Percentiles rank a stretch among this genome's conserved stretches.
phyloP scores from a whole-genome alignment of 1,139 yeast genomes.

The Debaryomyces psychrophilus region DNA sequence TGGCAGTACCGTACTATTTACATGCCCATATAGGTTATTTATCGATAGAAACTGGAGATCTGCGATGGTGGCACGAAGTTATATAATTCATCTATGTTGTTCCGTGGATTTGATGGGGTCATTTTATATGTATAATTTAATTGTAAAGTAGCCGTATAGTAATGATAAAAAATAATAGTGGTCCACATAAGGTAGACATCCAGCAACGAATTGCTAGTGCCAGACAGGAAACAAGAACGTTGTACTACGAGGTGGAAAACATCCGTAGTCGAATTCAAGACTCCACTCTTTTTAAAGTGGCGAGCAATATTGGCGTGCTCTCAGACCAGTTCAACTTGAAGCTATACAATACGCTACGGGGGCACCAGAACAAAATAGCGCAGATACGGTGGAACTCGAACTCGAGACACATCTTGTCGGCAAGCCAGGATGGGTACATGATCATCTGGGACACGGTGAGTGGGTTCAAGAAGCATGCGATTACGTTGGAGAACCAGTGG shows the following conservation, averaged over 20 bases:
- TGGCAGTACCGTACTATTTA: background rate
- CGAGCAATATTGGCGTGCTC: conserved; percentile 32
- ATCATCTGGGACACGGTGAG: conserved; percentile 81
- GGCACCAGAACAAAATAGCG: conserved; percentile 77
- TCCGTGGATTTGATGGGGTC: background rate
- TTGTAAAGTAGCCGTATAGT: conserved; percentile 4
- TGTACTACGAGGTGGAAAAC: conserved; percentile 53
- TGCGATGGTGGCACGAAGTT: background rate
- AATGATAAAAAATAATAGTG: conserved; percentile 2
- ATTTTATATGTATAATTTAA: conserved; percentile 1
- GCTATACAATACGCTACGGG: conserved; percentile 52
- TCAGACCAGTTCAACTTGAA: conserved; percentile 40
- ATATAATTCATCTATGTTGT: background rate
- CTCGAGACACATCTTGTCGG: conserved; percentile 62
- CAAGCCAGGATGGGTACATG: conserved; percentile 87
- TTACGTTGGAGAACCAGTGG: conserved; percentile 75
- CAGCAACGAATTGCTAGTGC: conserved; percentile 36
- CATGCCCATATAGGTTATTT: background rate
- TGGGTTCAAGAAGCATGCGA: conserved; percentile 72
- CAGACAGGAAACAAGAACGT: conserved; percentile 47
- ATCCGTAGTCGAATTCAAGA: conserved; percentile 48
- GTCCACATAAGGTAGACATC: conserved; percentile 6
- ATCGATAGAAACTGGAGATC: conserved; percentile 1
- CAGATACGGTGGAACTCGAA: conserved; percentile 71
- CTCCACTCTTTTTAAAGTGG: conserved; percentile 44